Evolutionary conservation across 2,329 filamentous ascomycete genomes (phyloP).

Genomic region (Aspergillus persii): DNA sequence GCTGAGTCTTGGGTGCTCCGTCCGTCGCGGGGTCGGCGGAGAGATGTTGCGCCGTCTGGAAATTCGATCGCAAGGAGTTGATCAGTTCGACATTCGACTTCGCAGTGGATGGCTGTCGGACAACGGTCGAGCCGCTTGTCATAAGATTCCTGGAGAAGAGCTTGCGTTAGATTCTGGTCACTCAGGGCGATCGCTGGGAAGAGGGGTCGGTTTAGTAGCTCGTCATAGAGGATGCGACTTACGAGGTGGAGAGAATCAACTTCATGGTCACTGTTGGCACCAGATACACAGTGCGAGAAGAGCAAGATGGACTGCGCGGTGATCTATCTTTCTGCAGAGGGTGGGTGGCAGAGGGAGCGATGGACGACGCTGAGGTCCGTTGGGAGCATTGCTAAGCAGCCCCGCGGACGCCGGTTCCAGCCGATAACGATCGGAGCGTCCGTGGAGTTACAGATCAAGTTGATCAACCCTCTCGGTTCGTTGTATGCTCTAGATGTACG

Average conservation of each 20-base stretch:
- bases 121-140: slow-evolving; percentile 76
- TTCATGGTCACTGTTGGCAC: slow-evolving; percentile 58
- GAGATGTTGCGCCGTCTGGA: slow-evolving; percentile 69
- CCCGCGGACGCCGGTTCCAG: slow-evolving; percentile 17
- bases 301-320: neutral
- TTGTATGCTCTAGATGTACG: neutral
- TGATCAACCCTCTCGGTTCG: neutral
- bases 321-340: neutral
- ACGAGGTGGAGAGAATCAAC: slow-evolving; percentile 84
- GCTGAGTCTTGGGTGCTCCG: slow-evolving; percentile 7
- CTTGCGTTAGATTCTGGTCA: slow-evolving; percentile 5
- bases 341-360: neutral
- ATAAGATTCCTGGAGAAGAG: slow-evolving; percentile 68
- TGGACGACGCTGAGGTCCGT: neutral
- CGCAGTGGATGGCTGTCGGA: slow-evolving; percentile 71
- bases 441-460: neutral
- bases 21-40: slow-evolving; percentile 18
- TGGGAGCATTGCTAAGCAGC: slow-evolving; percentile 28
- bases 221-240: slow-evolving; percentile 36
- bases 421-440: neutral
- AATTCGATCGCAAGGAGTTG: slow-evolving; percentile 81
- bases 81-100: slow-evolving; percentile 93
- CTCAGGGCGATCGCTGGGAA: neutral
- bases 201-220: neutral
- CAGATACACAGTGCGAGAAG: neutral